Percentiles rank a stretch among this genome's conserved stretches.
Conservation (phyloP, 73 alveolate species). For the Effrenium voratum region DNA sequence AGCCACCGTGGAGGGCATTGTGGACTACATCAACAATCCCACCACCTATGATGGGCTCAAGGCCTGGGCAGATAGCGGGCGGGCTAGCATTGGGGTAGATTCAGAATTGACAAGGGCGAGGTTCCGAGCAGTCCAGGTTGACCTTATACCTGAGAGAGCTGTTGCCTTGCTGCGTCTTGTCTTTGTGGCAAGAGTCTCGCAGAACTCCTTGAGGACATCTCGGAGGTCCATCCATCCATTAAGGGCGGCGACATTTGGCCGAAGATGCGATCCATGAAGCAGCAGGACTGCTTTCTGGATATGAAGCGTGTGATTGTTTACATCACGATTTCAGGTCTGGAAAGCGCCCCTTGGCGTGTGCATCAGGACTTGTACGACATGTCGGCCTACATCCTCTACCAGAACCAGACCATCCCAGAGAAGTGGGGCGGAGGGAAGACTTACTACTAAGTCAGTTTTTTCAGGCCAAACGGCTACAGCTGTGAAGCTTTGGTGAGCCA, state of each 20-base stretch:
- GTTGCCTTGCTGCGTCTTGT: neutral
- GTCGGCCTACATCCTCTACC: constrained; percentile 79
- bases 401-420: constrained; percentile 87
- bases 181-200: too few relatives aligned
- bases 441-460: constrained; percentile 85
- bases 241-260: constrained; percentile 78
- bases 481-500: too few relatives aligned
- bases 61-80: neutral
- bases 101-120: too few relatives aligned
- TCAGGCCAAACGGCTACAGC: too few relatives aligned
- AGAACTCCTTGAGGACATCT: constrained; percentile 83
- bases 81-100: too few relatives aligned
- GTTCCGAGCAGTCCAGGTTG: neutral
- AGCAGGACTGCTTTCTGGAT: constrained; percentile 69
- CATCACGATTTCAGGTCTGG: too few relatives aligned
- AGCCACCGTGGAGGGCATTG: constrained; percentile 53
- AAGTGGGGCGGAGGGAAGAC: constrained; percentile 83
- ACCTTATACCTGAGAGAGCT: neutral
- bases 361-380: constrained; percentile 52
- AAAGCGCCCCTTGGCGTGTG: too few relatives aligned
- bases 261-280: constrained; percentile 73
- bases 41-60: constrained; percentile 83
- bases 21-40: constrained; percentile 78
- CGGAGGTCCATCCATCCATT: constrained; percentile 79
- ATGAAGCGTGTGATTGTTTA: too few relatives aligned